Evolutionary conservation across 169 alveolate genomes (phyloP), one percentile per base, ranked within the genome.

Genomic region (Plasmodium falciparum): DNA sequence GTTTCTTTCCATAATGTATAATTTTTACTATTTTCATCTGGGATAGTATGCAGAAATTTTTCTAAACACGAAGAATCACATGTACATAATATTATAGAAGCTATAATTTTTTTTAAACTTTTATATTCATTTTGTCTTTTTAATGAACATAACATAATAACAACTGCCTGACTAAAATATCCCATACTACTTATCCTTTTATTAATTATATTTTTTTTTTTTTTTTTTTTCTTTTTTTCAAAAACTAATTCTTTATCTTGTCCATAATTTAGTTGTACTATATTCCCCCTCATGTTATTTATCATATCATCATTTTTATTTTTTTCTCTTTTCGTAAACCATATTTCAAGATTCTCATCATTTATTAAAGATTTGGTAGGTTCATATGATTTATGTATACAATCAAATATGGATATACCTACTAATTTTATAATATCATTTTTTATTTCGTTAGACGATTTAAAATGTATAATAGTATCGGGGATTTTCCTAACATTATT

Each of bases 341-440:
- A 86, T 13, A 86, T 22, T 26, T 33, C 62, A 22, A 86, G 43
- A 49, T 54, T 86, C 20, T 59, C 47, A 43, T 86, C 92, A 59
- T 58, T 86, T 11, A 86, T 43, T 66, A 86, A 39, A 8, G 92
- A 86, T 20, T 8, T 52, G 2, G 88, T 22, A 1, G 92, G 92
- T 7, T 33, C 15, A 17, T 59, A 39, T 11, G 88, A 39, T 39
- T 45, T 17, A 52, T 50, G 43, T 39, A 86, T 29, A 22, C 71
- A 71, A 22, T 86, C 29, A 59, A 86, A 86, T 59, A 86, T 86
- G 43, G 92, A 86, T 26, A 86, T 61, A n/a, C 92, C 92, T n/a
- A 86, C 43, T 47, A n/a, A 15, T 56, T 49, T 73, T 39, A 45
- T 33, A 52, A 86, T 62, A n/a, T 86, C 92, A 13, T 62, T 71